Evolutionary conservation across 495 filamentous ascomycete species (phyloP), one percentile per base, ranked within the genome.

Genomic region (Penicillium turbatum): DNA sequence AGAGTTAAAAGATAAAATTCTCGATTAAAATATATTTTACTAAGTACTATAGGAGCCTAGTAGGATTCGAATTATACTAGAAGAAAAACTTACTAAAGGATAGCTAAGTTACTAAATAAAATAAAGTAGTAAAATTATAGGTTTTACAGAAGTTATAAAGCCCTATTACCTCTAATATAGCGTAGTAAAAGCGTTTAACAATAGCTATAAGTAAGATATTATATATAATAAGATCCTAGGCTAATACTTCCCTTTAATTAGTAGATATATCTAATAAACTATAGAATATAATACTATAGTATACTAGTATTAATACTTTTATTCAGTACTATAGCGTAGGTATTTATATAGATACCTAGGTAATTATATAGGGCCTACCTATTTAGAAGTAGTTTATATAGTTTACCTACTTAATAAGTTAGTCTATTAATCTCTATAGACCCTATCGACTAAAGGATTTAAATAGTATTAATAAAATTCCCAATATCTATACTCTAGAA

Each of bases 201-300:
- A 70, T 40, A 72, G 66, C 48, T 27, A 60, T 63, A 30, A 60
- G 57, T 71, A 31, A 57, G 10, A 48, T 12, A 24, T 24, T 27
- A 19, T n/a, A 19, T 13, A 44, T 54, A 8, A 21, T 35, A 48
- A 52, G 45, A 30, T 43, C 32, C 36, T 50, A 47, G 46, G 13
- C 60, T 55, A 61, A 55, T 56, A 11, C 31, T 11, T 31, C 43
- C 53, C 42, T 51, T 38, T 30, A 40, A 51, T 40, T 47, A 71
- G 64, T 49, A 49, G 70, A 74, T 30, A 57, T 75, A 40, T 67
- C 62, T n/a, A 66, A 72, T 55, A 54, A 65, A 31, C 31, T 74
- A 24, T 63, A 75, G 62, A 74, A 74, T 45, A 53, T 73, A 5
- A 75, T 73, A 39, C 53, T 73, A 17, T 56, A 72, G 54, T 61